Evolutionary conservation across 2,329 filamentous ascomycete genomes (phyloP), one percentile per base, ranked within the genome.

Genomic region (Penicillium sp.): DNA sequence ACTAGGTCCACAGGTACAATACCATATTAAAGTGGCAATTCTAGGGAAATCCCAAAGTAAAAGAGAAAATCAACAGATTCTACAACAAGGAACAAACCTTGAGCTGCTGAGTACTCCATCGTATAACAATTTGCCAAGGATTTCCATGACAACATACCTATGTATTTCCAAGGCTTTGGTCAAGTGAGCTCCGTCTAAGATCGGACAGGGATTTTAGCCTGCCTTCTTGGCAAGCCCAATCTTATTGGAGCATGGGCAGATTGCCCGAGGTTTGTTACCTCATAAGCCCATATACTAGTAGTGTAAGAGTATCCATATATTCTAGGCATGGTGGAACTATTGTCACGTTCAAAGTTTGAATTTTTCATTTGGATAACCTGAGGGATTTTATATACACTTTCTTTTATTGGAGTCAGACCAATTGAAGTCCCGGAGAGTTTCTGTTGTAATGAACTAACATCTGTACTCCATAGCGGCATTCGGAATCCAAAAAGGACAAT

Each of bases 161-260:
- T 29, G 24, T 26, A 26, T n/a, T 26, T 10, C 20, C 16, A 24
- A 22, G 32, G 10, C 32, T 14, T 24, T 22, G 14, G 3, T 35
- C 31, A 47, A 20, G 29, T 46, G 42, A 46, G 45, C 20, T 35
- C 11, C 16, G 16, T 14, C 13, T 31, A 40, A 39, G 46, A 29
- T 46, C 18, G 29, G 6, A 18, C 8, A 32, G 29, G 48, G 26
- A 24, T 50, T 32, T 13, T 39, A 31, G 14, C 14, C 16, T 38
- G 22, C 13, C 37, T 24, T 29, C 48, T 55, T 55, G 48, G 40
- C 48, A 52, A 44, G 42, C 26, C 50, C 24, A 40, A 43, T 50
- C 37, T 35, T n/a, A 22, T 22, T 32, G n/a, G 22, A 38, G 20
- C 4, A 18, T n/a, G 16, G 48, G 5, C 16, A 43, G 16, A 43